Evolutionary conservation across 768 basidiomycete species (phyloP), one percentile per base, ranked within the genome.

Genomic region (Epithele typhae): DNA sequence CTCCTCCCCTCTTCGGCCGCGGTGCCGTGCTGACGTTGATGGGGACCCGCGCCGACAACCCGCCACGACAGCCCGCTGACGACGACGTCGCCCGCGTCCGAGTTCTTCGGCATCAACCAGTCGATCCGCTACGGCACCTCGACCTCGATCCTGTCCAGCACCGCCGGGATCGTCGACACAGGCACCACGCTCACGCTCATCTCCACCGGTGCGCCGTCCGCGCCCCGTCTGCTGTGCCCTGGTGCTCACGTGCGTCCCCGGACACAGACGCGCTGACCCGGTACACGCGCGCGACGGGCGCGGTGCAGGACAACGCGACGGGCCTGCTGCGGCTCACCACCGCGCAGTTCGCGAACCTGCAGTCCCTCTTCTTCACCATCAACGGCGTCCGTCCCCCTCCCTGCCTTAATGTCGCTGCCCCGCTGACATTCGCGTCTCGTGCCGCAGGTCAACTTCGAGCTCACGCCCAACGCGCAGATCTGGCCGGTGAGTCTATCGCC

Each of bases 101-200:
- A 18, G 9, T 70, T 52, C 52, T 70, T 63, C 61, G 69, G 69
- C 8, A 64, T 69, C 40, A 40, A 69, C 45, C 53, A 68, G 49
- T 53, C 55, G 14, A 62, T 69, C 44, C 39, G 32, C 4, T 66
- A 60, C 33, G 65, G 65, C 25, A 23, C 47, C 15, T 38, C 52
- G n/a, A 58, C 55, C 6, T 35, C 34, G 17, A 64, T 68, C 37
- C 51, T 68, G 18, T 34, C 40, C 19, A 49, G 37, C 10, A 61
- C 58, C 1, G 54, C 64, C 10, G 68, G 68, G 12, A 64, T 69
- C 35, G 58, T 69, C 52, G 66, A 70, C 48, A 68, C 66, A 9
- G 68, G 65, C 43, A 69, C 68, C 11, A 65, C 66, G 5, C 58
- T 70, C 34, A 49, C 61, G 23, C 53, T 63, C 39, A 52, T 68